These are phyloP conservation scores for Sanghuangporus sanghuang DNA, from an alignment of 1,284 basidiomycete species.

Conservation along the genomic window DNA sequence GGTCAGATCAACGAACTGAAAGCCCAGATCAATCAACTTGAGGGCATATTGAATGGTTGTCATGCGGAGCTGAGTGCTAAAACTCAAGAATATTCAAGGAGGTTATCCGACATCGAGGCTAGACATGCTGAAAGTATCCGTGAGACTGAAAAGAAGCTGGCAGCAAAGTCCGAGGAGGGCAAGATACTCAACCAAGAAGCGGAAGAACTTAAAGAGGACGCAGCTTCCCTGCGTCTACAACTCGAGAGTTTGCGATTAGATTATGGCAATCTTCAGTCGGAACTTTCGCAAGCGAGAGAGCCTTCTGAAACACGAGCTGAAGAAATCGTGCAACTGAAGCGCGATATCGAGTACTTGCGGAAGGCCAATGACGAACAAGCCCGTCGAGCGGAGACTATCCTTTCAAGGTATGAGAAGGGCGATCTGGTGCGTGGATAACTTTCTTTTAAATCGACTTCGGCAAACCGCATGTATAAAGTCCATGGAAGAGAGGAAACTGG, in stretches of 20 bases:
- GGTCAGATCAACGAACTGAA: neutral
- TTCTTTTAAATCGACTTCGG: neutral
- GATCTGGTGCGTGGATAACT: constrained; percentile 28
- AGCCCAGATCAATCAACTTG: neutral
- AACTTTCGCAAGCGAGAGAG: constrained; percentile 5
- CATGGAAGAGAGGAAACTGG: constrained; percentile 32
- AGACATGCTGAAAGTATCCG: neutral
- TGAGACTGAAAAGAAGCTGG: neutral
- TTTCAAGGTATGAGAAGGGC: constrained; percentile 30
- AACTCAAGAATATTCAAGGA: neutral
- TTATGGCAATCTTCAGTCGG: neutral
- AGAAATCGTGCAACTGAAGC: constrained; percentile 19
- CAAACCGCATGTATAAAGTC: constrained; percentile 21
- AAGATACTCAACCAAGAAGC: neutral
- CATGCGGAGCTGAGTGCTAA: neutral
- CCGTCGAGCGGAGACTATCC: constrained; percentile 28
- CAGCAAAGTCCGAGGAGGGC: neutral
- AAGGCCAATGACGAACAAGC: constrained; percentile 23
- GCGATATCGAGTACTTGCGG: constrained; percentile 24
- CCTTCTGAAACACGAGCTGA: constrained; percentile 2
- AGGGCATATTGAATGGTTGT: neutral
- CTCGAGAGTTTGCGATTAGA: constrained; percentile 5
- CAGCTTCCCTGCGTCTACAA: neutral
- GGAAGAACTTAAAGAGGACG: neutral
- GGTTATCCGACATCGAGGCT: neutral